Conservation (phyloP, 1,284 basidiomycete species). For the Malassezia japonica region DNA sequence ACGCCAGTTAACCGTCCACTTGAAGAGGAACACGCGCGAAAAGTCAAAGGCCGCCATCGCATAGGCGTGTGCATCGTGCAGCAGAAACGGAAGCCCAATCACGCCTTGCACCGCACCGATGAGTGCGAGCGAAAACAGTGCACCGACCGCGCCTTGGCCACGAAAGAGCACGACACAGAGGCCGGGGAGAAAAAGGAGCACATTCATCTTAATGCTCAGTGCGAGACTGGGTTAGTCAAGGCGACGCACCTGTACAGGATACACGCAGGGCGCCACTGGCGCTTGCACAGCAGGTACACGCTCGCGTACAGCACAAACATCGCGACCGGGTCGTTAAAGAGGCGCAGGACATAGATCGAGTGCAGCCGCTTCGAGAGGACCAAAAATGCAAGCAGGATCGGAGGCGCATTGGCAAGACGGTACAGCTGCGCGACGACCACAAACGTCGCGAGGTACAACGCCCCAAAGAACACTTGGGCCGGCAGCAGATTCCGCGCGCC, state of each 20-base stretch:
- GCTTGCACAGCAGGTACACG: constrained; percentile 53
- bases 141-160: constrained; percentile 53
- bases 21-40: constrained; percentile 76
- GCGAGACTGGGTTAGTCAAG: constrained; percentile 58
- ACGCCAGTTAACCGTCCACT: constrained; percentile 98
- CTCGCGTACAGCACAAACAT: constrained; percentile 55
- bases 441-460: constrained; percentile 24
- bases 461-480: constrained; percentile 50
- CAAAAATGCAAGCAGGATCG: constrained; percentile 59
- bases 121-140: constrained; percentile 9
- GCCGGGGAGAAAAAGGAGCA: constrained; percentile 77
- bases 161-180: constrained; percentile 60
- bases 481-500: constrained; percentile 57
- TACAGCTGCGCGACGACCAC: constrained; percentile 30
- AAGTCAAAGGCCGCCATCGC: constrained; percentile 73
- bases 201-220: constrained; percentile 91
- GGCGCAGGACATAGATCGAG: constrained; percentile 78
- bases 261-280: constrained; percentile 58
- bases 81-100: constrained; percentile 66
- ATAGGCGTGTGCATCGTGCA: constrained; percentile 60
- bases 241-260: constrained; percentile 62
- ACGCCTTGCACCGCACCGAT: constrained; percentile 53
- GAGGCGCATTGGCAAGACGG: constrained; percentile 25
- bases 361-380: constrained; percentile 83
- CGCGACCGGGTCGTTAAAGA: constrained; percentile 93